Percentiles rank a stretch among this genome's conserved stretches.
These are phyloP conservation scores for Penicillium herquei DNA, from an alignment of 495 filamentous ascomycete species.

Conservation along the genomic window DNA sequence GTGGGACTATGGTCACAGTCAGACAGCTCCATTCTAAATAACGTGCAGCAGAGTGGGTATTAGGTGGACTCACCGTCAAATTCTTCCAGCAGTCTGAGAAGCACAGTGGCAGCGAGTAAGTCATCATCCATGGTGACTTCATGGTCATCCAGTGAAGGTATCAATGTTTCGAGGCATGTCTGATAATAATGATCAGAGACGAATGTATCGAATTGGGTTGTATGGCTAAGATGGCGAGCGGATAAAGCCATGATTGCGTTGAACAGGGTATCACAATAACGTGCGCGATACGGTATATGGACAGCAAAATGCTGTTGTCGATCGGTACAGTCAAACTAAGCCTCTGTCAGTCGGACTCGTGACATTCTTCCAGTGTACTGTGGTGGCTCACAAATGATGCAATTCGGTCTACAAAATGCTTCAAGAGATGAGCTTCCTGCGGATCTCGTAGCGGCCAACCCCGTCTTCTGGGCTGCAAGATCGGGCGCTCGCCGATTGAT, in stretches of 20 bases:
- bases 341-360: not conserved
- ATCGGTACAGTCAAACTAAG: conserved; percentile 59
- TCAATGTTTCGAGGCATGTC: conserved; percentile 50
- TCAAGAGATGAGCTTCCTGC: conserved; percentile 19
- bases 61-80: conserved; percentile 49
- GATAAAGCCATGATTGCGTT: conserved; percentile 60
- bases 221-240: conserved; percentile 53
- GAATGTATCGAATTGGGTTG: conserved; percentile 42
- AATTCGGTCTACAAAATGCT: conserved; percentile 23
- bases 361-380: not conserved
- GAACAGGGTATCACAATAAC: conserved; percentile 49
- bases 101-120: conserved; percentile 58
- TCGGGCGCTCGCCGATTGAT: not conserved
- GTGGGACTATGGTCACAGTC: conserved; percentile 15
- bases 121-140: conserved; percentile 53
- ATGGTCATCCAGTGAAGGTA: conserved; percentile 46
- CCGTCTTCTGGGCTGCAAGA: not conserved
- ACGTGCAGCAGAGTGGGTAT: too few relatives aligned
- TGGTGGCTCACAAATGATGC: conserved; percentile 20
- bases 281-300: conserved; percentile 50
- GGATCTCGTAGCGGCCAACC: conserved; percentile 24
- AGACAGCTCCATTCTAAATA: not conserved
- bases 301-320: conserved; percentile 52
- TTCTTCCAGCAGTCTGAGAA: conserved; percentile 60
- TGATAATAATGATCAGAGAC: conserved; percentile 49